These are phyloP conservation scores for Trichocomaceae sp. DNA, from an alignment of 2,329 filamentous ascomycete genomes.

Conservation along the genomic window DNA sequence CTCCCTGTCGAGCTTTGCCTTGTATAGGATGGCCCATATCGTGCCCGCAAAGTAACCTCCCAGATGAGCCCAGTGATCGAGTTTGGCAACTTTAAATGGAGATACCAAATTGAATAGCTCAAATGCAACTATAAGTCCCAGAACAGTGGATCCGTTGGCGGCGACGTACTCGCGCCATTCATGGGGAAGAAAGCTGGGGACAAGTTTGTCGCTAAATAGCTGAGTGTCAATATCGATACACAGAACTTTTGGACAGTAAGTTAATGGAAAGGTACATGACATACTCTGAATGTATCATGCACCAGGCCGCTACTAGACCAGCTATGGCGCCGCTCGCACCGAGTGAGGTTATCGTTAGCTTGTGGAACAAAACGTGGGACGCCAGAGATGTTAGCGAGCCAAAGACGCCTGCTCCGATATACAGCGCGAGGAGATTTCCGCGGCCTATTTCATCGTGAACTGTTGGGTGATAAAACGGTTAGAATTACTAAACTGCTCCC, in stretches of 20 bases:
- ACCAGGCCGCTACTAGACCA: conserved; percentile 46
- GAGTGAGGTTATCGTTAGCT: conserved; percentile 42
- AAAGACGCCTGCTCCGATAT: conserved; percentile 42
- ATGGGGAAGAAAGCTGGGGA: conserved; percentile 35
- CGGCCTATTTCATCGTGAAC: conserved; percentile 52
- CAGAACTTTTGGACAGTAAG: not conserved
- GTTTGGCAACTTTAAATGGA: conserved; percentile 24
- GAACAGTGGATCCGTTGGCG: conserved; percentile 35
- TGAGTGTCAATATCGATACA: not conserved
- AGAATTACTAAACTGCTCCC: not conserved
- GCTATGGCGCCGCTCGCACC: conserved; percentile 48
- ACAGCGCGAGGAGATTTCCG: conserved; percentile 50
- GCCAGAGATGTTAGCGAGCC: conserved; percentile 44
- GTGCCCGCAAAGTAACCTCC: conserved; percentile 36
- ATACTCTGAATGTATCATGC: conserved; percentile 42
- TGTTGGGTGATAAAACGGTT: conserved; percentile 13
- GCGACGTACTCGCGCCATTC: conserved; percentile 36
- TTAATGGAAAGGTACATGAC: conserved; percentile 10
- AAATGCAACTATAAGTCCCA: conserved; percentile 30
- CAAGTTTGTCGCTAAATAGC: conserved; percentile 24
- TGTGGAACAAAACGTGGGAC: conserved; percentile 37
- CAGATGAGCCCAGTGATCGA: conserved; percentile 39
- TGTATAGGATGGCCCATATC: conserved; percentile 20
- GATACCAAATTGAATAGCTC: conserved; percentile 31
- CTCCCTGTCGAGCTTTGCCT: conserved; percentile 17